Conservation (phyloP, 2,329 filamentous ascomycete genomes). For the Trichoderma guizhouense region DNA sequence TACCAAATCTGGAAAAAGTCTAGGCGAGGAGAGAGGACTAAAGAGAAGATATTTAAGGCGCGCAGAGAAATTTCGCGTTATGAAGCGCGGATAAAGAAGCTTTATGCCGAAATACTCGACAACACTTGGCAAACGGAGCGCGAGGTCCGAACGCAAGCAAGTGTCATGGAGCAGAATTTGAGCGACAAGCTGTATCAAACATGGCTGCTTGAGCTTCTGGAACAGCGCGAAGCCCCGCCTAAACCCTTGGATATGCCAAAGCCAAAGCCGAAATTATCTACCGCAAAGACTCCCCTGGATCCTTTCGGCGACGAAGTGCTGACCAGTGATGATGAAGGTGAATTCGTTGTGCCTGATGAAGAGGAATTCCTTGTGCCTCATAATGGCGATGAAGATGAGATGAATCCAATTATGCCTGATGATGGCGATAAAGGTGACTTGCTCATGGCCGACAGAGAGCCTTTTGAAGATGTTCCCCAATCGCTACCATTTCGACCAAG, state of each 20-base stretch:
- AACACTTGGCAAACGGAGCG: constrained; percentile 50
- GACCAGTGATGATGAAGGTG: constrained; percentile 47
- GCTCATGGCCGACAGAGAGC: neutral
- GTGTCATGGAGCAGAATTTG: constrained; percentile 62
- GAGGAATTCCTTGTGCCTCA: neutral
- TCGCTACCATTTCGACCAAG: neutral
- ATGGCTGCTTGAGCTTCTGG: constrained; percentile 50
- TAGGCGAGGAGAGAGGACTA: constrained; percentile 38
- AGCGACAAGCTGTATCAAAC: constrained; percentile 53
- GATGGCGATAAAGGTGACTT: neutral
- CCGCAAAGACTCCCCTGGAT: neutral
- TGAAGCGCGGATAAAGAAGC: constrained; percentile 52
- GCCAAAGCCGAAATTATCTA: constrained; percentile 13
- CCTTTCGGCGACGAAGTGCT: constrained; percentile 46
- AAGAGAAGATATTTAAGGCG: constrained; percentile 42
- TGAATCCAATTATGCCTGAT: too few species aligned
- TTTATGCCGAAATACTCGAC: constrained; percentile 50
- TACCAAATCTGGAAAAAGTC: constrained; percentile 59
- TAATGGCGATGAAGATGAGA: constrained; percentile 16
- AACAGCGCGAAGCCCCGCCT: constrained; percentile 38
- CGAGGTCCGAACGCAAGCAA: constrained; percentile 54
- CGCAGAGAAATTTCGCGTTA: constrained; percentile 41
- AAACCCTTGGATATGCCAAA: constrained; percentile 30
- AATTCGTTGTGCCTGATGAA: constrained; percentile 2
- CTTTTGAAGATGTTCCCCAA: neutral